Conservation (phyloP, 148 eudicot species). For the Arbutus unedo region DNA sequence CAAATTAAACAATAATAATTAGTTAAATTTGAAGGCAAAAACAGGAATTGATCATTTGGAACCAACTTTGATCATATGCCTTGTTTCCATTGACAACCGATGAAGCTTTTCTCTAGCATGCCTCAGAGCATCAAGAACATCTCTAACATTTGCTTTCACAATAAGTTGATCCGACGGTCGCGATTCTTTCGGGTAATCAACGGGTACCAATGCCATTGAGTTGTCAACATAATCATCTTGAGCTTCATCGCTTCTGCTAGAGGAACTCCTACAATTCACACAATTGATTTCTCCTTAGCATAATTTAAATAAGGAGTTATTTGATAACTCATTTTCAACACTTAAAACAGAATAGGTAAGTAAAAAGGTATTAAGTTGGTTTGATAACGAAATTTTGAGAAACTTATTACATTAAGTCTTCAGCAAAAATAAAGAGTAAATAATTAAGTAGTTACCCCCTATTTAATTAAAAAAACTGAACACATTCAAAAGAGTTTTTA, state of each 20-base stretch:
- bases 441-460: too few species aligned
- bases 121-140: conserved; percentile 52
- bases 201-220: conserved; percentile 52
- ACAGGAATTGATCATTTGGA: conserved; percentile 7
- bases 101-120: conserved; percentile 44
- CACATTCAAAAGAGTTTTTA: too few species aligned
- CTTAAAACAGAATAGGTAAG: too few species aligned
- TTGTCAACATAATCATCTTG: conserved; percentile 29
- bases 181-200: conserved; percentile 25
- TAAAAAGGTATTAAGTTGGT: too few species aligned
- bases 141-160: conserved; percentile 34
- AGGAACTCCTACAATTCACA: conserved; percentile 3
- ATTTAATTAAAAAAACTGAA: too few species aligned
- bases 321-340: too few species aligned
- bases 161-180: conserved; percentile 25
- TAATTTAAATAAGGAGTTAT: too few species aligned
- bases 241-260: conserved; percentile 18
- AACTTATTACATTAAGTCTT: too few species aligned
- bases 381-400: too few species aligned
- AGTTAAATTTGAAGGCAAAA: too few species aligned
- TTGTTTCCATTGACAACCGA: conserved; percentile 39
- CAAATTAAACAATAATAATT: too few species aligned
- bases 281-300: background rate
- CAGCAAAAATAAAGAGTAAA: too few species aligned
- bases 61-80: conserved; percentile 38